A percentile compares a stretch with the other conserved stretches of the same genome.
Conservation (phyloP, 169 alveolate species). For the Eimeria mitis region DNA sequence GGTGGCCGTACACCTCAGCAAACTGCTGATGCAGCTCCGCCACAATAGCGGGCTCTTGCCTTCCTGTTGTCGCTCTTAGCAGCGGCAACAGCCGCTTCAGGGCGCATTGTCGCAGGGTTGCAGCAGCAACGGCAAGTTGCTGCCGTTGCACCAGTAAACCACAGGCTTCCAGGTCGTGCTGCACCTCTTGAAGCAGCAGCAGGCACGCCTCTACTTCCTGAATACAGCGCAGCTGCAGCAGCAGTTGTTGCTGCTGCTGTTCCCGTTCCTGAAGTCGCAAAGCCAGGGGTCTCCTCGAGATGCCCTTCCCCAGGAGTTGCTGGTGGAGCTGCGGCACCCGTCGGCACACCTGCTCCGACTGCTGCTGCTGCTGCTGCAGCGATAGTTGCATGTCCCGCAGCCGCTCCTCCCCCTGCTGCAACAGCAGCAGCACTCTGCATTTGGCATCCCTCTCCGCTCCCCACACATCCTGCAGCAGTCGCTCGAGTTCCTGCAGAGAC, state of each 20-base stretch:
- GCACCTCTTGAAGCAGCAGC: slow-evolving; percentile 26
- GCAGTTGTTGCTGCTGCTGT: slow-evolving; percentile 24
- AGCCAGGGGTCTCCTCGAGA: neutral
- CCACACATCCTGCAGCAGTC: slow-evolving; percentile 53
- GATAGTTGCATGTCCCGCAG: slow-evolving; percentile 19
- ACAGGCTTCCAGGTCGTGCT: neutral
- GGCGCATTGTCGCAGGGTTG: neutral
- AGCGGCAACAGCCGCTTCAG: slow-evolving; percentile 21
- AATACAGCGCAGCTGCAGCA: neutral
- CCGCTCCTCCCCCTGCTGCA: slow-evolving; percentile 41
- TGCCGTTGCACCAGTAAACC: neutral
- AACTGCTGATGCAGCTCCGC: slow-evolving; percentile 37
- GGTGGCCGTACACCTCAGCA: slow-evolving; percentile 23
- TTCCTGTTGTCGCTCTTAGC: neutral
- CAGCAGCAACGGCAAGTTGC: slow-evolving; percentile 19
- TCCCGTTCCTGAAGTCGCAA: slow-evolving; percentile 19
- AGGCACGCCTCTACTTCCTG: slow-evolving; percentile 23
- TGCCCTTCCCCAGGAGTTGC: neutral
- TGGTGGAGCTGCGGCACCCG: slow-evolving; percentile 15
- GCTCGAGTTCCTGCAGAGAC: slow-evolving; percentile 16
- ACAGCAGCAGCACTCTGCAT: slow-evolving; percentile 17
- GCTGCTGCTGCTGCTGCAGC: slow-evolving; percentile 51
- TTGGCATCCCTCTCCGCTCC: slow-evolving; percentile 34
- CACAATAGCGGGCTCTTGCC: slow-evolving; percentile 15
- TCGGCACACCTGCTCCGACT: neutral